phyloP scores from a whole-genome alignment of 495 filamentous ascomycete species.

The Penicillium coprophilum region DNA sequence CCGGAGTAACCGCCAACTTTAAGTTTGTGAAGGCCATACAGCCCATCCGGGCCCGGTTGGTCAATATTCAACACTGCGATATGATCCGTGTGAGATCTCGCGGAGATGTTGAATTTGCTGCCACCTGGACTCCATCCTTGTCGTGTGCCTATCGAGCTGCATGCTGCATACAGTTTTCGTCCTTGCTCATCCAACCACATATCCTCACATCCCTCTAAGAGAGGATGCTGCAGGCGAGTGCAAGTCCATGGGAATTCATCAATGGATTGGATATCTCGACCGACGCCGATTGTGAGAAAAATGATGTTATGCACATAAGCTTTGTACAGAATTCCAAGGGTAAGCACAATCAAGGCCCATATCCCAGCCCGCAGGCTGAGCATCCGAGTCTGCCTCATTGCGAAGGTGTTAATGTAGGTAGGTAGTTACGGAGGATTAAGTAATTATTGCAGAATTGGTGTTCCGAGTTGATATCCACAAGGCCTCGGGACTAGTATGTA shows the following conservation, averaged over 20 bases:
- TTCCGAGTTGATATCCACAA: neutral
- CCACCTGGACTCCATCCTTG: constrained; percentile 7
- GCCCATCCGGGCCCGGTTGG: constrained; percentile 19
- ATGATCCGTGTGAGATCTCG: constrained; percentile 29
- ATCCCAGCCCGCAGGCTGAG: neutral
- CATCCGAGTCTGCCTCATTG: neutral
- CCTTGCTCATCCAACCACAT: constrained; percentile 38
- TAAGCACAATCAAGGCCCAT: neutral
- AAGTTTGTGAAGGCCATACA: constrained; percentile 25
- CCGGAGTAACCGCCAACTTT: neutral
- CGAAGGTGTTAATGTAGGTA: too few species aligned
- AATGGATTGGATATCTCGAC: constrained; percentile 29
- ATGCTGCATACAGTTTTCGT: constrained; percentile 15
- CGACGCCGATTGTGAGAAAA: constrained; percentile 12
- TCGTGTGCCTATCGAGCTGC: neutral
- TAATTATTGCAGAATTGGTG: neutral
- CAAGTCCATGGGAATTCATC: constrained; percentile 34
- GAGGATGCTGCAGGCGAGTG: constrained; percentile 29
- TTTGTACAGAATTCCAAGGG: neutral
- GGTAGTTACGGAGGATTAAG: too few species aligned
- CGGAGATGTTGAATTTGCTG: constrained; percentile 15
- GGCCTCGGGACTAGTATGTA: constrained; percentile 11
- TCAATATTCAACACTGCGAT: constrained; percentile 38
- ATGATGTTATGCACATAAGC: neutral
- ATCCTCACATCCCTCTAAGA: constrained; percentile 41